Conservation (phyloP, 1,284 basidiomycete species). For the Lentinula novae-zelandiae region DNA sequence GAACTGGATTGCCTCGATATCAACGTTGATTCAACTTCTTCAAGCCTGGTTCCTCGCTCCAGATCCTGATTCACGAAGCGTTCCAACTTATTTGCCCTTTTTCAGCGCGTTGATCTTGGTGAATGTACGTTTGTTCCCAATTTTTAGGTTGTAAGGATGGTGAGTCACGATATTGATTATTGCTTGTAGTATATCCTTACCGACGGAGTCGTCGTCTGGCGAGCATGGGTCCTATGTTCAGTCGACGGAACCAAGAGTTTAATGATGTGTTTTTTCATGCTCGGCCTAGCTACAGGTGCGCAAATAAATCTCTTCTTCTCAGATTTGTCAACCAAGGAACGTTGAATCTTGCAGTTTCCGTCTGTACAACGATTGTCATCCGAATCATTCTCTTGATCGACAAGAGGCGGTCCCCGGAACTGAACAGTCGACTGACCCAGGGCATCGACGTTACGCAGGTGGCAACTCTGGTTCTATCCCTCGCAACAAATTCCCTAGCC, state of each 20-base stretch:
- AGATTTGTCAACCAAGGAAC: background rate
- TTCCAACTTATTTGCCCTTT: background rate
- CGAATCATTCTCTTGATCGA: constrained; percentile 8
- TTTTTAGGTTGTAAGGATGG: too few relatives aligned
- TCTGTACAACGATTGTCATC: constrained; percentile 16
- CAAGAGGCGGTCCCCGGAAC: background rate
- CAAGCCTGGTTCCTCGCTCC: constrained; percentile 1
- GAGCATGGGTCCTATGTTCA: constrained; percentile 21
- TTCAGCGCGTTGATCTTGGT: constrained; percentile 4
- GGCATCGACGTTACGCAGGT: constrained; percentile 17
- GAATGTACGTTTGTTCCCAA: background rate
- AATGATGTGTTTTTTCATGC: constrained; percentile 10
- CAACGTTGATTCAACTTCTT: constrained; percentile 1
- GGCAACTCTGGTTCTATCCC: constrained; percentile 14
- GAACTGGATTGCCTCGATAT: background rate
- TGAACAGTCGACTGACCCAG: background rate
- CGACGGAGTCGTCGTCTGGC: constrained; percentile 22
- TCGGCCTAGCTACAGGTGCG: constrained; percentile 16
- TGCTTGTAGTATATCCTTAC: constrained; percentile 18
- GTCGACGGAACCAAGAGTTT: constrained; percentile 9
- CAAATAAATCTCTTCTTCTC: background rate
- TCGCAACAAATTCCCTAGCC: constrained; percentile 18
- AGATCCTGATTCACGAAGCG: background rate
- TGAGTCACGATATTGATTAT: background rate
- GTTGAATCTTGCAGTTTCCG: constrained; percentile 12